These are phyloP conservation scores for Boletus reticulatus DNA, from an alignment of 768 basidiomycete genomes.

Conservation along the genomic window DNA sequence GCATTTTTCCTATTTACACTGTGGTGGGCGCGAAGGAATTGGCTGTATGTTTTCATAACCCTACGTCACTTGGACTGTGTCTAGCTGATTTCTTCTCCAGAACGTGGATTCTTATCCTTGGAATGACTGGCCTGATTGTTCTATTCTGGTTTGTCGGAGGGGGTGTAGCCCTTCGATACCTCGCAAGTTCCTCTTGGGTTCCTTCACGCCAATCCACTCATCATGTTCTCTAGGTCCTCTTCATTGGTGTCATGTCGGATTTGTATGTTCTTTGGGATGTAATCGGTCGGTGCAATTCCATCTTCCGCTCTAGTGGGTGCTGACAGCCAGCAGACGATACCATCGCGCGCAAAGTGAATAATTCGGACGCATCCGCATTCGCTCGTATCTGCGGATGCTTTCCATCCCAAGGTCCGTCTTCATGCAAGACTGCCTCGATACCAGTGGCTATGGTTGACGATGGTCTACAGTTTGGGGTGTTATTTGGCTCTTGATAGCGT, in stretches of 20 bases:
- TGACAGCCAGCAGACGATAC: slow-evolving; percentile 62
- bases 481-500: slow-evolving; percentile 77
- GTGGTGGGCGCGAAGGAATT: slow-evolving; percentile 82
- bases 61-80: not conserved
- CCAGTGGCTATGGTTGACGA: slow-evolving; percentile 1
- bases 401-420: slow-evolving; percentile 64
- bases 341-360: slow-evolving; percentile 77
- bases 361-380: slow-evolving; percentile 85
- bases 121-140: slow-evolving; percentile 77
- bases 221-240: slow-evolving; percentile 53
- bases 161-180: slow-evolving; percentile 71
- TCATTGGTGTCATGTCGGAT: slow-evolving; percentile 86
- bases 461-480: slow-evolving; percentile 73
- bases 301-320: not conserved
- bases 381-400: slow-evolving; percentile 84
- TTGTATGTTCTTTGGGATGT: slow-evolving; percentile 90
- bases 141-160: slow-evolving; percentile 82
- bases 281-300: slow-evolving; percentile 48
- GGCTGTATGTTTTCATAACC: slow-evolving; percentile 49
- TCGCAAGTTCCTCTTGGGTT: slow-evolving; percentile 44
- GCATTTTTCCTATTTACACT: slow-evolving; percentile 86
- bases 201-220: not conserved
- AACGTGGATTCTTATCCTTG: slow-evolving; percentile 74
- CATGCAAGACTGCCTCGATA: not conserved
- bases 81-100: slow-evolving; percentile 33